Base-by-base conservation (phyloP, 2,329 filamentous ascomycete genomes). In the Byssochlamys sp. region DNA sequence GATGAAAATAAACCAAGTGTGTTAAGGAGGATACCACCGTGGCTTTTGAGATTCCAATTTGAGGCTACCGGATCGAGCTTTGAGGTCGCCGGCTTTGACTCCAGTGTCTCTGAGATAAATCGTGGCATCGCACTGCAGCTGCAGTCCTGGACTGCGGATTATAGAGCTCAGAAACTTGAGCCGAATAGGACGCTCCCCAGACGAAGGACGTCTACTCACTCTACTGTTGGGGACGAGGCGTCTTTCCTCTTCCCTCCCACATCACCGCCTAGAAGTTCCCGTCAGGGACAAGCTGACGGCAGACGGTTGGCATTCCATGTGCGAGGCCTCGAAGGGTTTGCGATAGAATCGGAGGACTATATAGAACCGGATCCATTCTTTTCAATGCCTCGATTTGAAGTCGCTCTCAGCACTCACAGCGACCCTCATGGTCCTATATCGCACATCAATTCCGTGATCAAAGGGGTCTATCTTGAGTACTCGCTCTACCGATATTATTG, bases 401-500 rank as follows among this genome's bases (percentile, higher is more conserved):
- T 96, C 28, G 87, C 89, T 1, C 82, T 97, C 57, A 90, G 87
- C 28, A 95, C 94, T 0, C 80, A 85, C 3, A 95, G 89, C 62
- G 94, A 99, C 71, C 84, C 84, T 29, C 89, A 95, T 66, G 92
- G 91, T 0, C 89, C 91, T 0, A 80, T 96, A 4, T 89, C 96
- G 67, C 90, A 97, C 68, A 75, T 97, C 50, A 90, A 95, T 63
- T 88, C 90, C 0, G 84, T 88, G 55, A 81, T 94, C 24, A 87
- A 88, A 63, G 90, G 88, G 4, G 75, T 99, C 1, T 84, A 89
- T 60, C 68, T 95, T 6, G 88, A 95, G 54, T 97, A 97, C 69
- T 99, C 95, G 0, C 81, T 99, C 0, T 96, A 95, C 71, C 87
- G 91, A 2, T 91, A 96, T 69, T 99, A 96, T 68, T 88, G 91